Evolutionary conservation across 2,329 filamentous ascomycete genomes (phyloP).

Genomic region (Phialophora macrospora): DNA sequence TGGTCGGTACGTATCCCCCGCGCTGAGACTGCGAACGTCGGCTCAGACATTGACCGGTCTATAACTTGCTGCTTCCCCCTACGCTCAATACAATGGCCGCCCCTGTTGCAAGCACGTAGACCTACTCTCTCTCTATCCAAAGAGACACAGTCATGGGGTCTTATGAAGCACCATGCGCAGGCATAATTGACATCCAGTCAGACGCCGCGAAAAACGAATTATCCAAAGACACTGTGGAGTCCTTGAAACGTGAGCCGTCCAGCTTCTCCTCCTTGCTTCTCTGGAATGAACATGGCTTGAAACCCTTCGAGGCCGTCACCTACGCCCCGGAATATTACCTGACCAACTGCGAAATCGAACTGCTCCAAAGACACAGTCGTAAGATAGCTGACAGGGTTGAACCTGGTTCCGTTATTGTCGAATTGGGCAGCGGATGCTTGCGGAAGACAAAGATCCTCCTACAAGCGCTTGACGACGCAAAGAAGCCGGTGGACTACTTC

Average conservation of each 20-base stretch:
- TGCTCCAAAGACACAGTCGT: not conserved
- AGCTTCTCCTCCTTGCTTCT: slow-evolving; percentile 78
- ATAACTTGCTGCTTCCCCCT: not conserved
- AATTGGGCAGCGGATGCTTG: not conserved
- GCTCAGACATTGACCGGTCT: not conserved
- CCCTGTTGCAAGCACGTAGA: not conserved
- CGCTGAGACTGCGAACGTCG: not conserved
- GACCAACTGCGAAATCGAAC: slow-evolving; percentile 87
- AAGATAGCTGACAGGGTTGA: not conserved
- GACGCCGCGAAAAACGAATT: slow-evolving; percentile 71
- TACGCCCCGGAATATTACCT: slow-evolving; percentile 93
- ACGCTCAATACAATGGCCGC: not conserved
- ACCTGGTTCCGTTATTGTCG: not conserved
- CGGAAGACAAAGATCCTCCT: not conserved
- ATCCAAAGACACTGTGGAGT: slow-evolving; percentile 68
- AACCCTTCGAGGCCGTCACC: slow-evolving; percentile 85
- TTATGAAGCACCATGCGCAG: not conserved
- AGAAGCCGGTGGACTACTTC: not conserved
- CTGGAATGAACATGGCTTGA: slow-evolving; percentile 75
- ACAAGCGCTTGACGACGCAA: not conserved
- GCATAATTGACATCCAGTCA: slow-evolving; percentile 72
- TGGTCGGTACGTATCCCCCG: not conserved
- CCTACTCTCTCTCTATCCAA: not conserved
- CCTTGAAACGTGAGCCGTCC: slow-evolving; percentile 64
- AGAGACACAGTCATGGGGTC: not conserved